phyloP scores from a whole-genome alignment of 2,329 filamentous ascomycete genomes.

The Cytospora chrysosperma region DNA sequence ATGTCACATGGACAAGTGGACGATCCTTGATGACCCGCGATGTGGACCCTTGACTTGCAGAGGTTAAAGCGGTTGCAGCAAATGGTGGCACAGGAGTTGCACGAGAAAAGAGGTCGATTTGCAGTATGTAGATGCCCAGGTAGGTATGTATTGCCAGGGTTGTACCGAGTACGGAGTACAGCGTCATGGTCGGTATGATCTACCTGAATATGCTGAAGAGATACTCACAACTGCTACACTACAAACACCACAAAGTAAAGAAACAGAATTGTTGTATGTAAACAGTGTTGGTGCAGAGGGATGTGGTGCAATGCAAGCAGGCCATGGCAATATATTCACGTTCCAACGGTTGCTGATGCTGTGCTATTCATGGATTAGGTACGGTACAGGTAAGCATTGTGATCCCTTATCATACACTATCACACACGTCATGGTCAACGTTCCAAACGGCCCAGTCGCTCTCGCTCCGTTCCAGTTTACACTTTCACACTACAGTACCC shows the following conservation, averaged over 20 bases:
- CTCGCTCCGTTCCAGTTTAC: background rate
- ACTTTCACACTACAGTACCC: background rate
- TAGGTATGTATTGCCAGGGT: background rate
- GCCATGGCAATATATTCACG: background rate
- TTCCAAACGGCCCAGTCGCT: background rate
- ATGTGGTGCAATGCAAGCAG: no score
- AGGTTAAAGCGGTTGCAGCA: slow-evolving; percentile 18
- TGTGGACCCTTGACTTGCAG: slow-evolving; percentile 13
- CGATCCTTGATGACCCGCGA: slow-evolving; percentile 13
- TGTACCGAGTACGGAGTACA: background rate
- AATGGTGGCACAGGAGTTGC: background rate
- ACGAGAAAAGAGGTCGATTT: background rate
- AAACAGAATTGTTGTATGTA: no score
- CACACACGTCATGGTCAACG: background rate
- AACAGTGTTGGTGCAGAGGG: no score
- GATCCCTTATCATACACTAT: no score
- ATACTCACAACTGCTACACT: no score
- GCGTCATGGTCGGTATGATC: background rate
- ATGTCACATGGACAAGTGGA: background rate
- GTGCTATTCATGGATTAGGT: background rate
- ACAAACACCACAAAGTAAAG: no score
- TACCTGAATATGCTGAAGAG: no score
- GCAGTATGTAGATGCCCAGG: no score
- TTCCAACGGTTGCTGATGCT: background rate
- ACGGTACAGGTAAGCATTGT: background rate